phyloP scores from a whole-genome alignment of 1,284 basidiomycete genomes.

The Trichosporon sp. region DNA sequence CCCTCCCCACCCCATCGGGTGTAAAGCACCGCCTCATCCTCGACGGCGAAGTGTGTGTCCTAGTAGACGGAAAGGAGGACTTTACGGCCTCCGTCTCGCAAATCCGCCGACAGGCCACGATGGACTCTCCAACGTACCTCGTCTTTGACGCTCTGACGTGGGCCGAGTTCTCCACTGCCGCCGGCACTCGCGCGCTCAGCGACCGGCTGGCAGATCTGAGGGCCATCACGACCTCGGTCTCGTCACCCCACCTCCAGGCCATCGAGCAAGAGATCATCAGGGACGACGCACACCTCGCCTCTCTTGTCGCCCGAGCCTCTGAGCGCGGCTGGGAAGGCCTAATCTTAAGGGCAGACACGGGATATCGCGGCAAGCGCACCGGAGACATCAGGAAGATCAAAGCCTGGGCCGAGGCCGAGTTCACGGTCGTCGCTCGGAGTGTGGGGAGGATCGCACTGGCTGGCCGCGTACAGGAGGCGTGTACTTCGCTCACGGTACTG shows the following conservation, averaged over 20 bases:
- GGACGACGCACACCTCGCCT: slow-evolving; percentile 25
- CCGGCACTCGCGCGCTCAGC: slow-evolving; percentile 22
- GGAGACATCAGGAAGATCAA: slow-evolving; percentile 44
- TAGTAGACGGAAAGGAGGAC: slow-evolving; percentile 38
- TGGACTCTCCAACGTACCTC: slow-evolving; percentile 34
- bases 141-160: slow-evolving; percentile 39
- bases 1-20: not conserved
- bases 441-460: slow-evolving; percentile 32
- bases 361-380: slow-evolving; percentile 40
- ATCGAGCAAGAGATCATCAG: slow-evolving; percentile 30
- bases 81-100: slow-evolving; percentile 35
- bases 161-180: slow-evolving; percentile 19
- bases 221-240: not conserved
- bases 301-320: slow-evolving; percentile 15
- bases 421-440: slow-evolving; percentile 28
- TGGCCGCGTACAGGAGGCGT: slow-evolving; percentile 28
- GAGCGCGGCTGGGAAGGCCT: slow-evolving; percentile 45
- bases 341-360: slow-evolving; percentile 36
- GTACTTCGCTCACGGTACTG: slow-evolving; percentile 35
- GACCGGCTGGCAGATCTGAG: slow-evolving; percentile 13
- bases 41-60: slow-evolving; percentile 45
- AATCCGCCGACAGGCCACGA: slow-evolving; percentile 24
- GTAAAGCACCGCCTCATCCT: slow-evolving; percentile 38
- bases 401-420: slow-evolving; percentile 44
- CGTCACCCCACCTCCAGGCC: slow-evolving; percentile 22